A percentile compares a stretch with the other conserved stretches of the same genome.
phyloP scores from a whole-genome alignment of 371 early-diverging fungal genomes.

The Ecytonucleospora hepatopenaei region DNA sequence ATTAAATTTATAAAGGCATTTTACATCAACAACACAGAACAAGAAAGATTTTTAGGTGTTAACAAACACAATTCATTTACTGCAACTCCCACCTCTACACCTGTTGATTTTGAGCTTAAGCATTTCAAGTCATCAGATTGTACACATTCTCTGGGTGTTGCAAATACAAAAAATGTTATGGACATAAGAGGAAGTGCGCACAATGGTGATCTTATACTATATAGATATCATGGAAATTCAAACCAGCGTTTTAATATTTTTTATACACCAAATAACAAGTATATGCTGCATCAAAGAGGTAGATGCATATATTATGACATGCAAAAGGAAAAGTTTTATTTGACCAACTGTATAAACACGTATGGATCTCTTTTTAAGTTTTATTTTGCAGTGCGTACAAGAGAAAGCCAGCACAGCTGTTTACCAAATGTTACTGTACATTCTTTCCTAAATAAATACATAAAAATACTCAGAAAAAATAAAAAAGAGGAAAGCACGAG shows the following conservation, averaged over 20 bases:
- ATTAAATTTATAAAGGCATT: too few relatives aligned
- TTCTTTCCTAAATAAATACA: too few relatives aligned
- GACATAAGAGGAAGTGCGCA: too few relatives aligned
- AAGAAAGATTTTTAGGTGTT: not conserved
- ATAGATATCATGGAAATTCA: not conserved
- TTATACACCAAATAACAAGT: not conserved
- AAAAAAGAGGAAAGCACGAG: too few relatives aligned
- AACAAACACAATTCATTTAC: not conserved
- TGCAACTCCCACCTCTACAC: not conserved
- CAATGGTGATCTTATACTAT: not conserved
- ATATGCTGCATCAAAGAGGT: not conserved
- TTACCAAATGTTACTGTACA: too few relatives aligned
- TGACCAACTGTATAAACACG: not conserved
- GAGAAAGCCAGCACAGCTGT: too few relatives aligned
- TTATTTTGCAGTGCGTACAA: not conserved
- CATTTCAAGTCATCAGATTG: too few relatives aligned
- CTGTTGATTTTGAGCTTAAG: not conserved
- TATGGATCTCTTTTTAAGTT: not conserved
- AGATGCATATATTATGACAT: not conserved
- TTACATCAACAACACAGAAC: not conserved
- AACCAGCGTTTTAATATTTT: not conserved
- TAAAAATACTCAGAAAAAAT: too few relatives aligned
- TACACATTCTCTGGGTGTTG: too few relatives aligned
- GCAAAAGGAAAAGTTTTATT: not conserved
- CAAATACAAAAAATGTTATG: not conserved